phyloP scores from a whole-genome alignment of 2,329 filamentous ascomycete species.

The Aspergillus brunneoviolaceus region DNA sequence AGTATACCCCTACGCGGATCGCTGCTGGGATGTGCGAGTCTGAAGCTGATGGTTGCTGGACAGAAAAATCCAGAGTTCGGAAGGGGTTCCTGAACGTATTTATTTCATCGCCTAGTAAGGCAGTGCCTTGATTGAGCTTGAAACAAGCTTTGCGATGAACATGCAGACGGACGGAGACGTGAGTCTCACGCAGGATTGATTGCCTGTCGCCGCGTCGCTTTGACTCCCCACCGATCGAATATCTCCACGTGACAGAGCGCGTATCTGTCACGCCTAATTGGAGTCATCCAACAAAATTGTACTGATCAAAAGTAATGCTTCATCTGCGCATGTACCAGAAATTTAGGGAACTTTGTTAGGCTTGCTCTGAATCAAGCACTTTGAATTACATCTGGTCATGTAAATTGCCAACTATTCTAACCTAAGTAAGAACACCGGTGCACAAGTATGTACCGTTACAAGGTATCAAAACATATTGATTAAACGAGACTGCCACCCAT shows the following conservation, averaged over 20 bases:
- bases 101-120: no score
- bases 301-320: background rate
- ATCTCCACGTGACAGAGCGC: constrained; percentile 8
- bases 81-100: no score
- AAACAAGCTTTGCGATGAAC: background rate
- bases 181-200: background rate
- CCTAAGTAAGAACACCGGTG: background rate
- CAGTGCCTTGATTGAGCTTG: background rate
- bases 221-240: constrained; percentile 1
- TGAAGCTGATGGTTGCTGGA: background rate
- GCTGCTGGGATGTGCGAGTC: background rate
- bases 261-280: constrained; percentile 3
- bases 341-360: background rate
- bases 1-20: background rate
- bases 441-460: constrained; percentile 1
- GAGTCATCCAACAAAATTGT: background rate
- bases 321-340: no score
- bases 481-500: constrained; percentile 10
- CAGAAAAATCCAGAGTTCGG: background rate
- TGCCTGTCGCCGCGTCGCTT: constrained; percentile 1
- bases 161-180: background rate
- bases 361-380: background rate
- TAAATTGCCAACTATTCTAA: constrained; percentile 14
- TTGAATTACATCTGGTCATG: background rate
- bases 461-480: background rate